A percentile compares a stretch with the other conserved stretches of the same genome.
Evolutionary conservation across 257 asterid genomes (phyloP).

Genomic region (Nicotiana noctiflora): DNA sequence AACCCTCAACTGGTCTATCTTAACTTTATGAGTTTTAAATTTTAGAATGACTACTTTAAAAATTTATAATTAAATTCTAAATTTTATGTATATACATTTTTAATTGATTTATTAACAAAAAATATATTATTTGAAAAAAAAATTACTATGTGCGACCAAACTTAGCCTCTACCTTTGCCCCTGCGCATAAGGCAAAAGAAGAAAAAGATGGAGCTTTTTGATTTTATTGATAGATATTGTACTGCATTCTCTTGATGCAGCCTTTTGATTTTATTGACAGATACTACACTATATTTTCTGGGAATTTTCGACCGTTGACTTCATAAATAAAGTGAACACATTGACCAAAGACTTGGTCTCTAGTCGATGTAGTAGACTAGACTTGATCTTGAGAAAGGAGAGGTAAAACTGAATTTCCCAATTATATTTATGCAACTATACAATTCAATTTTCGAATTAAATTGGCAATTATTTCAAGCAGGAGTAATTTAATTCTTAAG

Average conservation of each 20-base stretch:
- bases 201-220: neutral
- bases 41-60: too few relatives aligned
- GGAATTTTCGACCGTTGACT: conserved; percentile 1
- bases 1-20: too few relatives aligned
- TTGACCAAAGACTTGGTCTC: neutral
- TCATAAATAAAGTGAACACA: neutral
- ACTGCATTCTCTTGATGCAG: neutral
- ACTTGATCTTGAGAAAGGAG: neutral
- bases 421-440: neutral
- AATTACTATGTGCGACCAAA: too few relatives aligned
- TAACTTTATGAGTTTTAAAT: too few relatives aligned
- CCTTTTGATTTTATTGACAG: neutral
- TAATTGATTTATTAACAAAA: too few relatives aligned
- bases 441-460: neutral
- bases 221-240: neutral
- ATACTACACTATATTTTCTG: neutral
- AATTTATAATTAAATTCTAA: too few relatives aligned
- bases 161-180: too few relatives aligned
- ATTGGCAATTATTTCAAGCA: neutral
- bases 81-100: too few relatives aligned
- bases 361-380: neutral
- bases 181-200: neutral
- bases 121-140: too few relatives aligned
- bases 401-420: neutral
- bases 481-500: neutral